Conservation (phyloP, 306 rosid genomes). For the Dalbergia cochinchinensis region DNA sequence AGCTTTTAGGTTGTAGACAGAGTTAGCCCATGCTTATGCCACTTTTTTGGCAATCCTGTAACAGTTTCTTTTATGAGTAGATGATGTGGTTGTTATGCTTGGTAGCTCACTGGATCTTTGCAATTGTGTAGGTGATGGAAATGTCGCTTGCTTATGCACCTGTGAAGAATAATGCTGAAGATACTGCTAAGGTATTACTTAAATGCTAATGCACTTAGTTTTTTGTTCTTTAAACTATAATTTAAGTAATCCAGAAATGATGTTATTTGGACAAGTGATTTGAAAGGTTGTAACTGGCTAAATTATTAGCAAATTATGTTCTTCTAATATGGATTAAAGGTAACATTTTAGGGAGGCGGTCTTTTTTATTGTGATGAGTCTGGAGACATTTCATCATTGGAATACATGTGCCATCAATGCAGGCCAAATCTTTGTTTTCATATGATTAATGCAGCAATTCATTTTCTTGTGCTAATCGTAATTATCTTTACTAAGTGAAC, state of each 20-base stretch:
- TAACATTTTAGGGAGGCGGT: not conserved
- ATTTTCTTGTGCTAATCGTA: not conserved
- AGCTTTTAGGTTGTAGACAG: slow-evolving; percentile 12
- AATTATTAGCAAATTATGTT: slow-evolving; percentile 9
- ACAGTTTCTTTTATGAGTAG: not conserved
- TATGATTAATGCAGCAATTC: too few species aligned
- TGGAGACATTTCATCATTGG: slow-evolving; percentile 2
- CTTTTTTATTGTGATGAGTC: slow-evolving; percentile 7
- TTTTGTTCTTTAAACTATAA: not conserved
- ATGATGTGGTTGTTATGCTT: slow-evolving; percentile 13
- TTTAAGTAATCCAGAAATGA: slow-evolving; percentile 14
- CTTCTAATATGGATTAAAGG: slow-evolving; percentile 28
- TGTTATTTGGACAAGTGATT: not conserved
- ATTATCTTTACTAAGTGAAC: slow-evolving; percentile 5
- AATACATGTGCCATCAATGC: slow-evolving; percentile 8
- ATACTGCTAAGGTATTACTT: slow-evolving; percentile 84
- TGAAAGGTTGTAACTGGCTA: not conserved
- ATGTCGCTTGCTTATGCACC: slow-evolving; percentile 98
- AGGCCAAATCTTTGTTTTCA: not conserved
- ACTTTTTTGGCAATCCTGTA: slow-evolving; percentile 13
- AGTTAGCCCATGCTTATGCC: slow-evolving; percentile 32
- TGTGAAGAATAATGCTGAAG: slow-evolving; percentile 97
- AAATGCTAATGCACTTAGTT: slow-evolving; percentile 37
- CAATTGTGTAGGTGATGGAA: slow-evolving; percentile 76
- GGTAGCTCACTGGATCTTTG: slow-evolving; percentile 45